Conservation (phyloP, 169 alveolate genomes). For the Nephromyces sp. region DNA sequence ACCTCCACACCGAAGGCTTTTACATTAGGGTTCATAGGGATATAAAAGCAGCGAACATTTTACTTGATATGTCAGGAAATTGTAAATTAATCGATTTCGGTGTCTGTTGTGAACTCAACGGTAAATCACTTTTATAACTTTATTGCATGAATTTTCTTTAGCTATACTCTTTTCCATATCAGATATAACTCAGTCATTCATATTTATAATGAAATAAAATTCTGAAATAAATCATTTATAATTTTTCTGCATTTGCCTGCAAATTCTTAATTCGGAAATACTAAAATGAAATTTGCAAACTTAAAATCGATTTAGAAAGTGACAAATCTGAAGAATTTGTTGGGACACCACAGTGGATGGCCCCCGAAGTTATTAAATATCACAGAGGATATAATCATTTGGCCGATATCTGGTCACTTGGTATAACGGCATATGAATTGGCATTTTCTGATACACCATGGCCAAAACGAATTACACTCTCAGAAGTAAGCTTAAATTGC, state of each 20-base stretch:
- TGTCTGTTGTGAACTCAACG: slow-evolving; percentile 33
- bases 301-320: neutral
- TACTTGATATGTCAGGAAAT: slow-evolving; percentile 54
- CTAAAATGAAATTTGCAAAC: neutral
- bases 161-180: neutral
- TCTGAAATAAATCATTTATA: neutral
- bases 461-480: slow-evolving; percentile 36
- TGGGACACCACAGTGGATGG: slow-evolving; percentile 91
- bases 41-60: slow-evolving; percentile 74
- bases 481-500: neutral
- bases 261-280: neutral
- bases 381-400: slow-evolving; percentile 8
- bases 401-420: slow-evolving; percentile 80
- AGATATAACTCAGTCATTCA: neutral
- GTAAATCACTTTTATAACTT: neutral
- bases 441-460: slow-evolving; percentile 85
- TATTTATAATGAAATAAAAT: neutral
- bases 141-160: neutral
- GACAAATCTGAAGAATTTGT: slow-evolving; percentile 33
- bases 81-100: slow-evolving; percentile 80
- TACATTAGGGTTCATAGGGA: slow-evolving; percentile 66
- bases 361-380: slow-evolving; percentile 75
- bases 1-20: slow-evolving; percentile 16
- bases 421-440: slow-evolving; percentile 75
- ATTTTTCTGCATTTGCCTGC: neutral